Evolutionary conservation across 2,329 filamentous ascomycete species (phyloP), one percentile per base, ranked within the genome.

Genomic region (Dothistroma pini): DNA sequence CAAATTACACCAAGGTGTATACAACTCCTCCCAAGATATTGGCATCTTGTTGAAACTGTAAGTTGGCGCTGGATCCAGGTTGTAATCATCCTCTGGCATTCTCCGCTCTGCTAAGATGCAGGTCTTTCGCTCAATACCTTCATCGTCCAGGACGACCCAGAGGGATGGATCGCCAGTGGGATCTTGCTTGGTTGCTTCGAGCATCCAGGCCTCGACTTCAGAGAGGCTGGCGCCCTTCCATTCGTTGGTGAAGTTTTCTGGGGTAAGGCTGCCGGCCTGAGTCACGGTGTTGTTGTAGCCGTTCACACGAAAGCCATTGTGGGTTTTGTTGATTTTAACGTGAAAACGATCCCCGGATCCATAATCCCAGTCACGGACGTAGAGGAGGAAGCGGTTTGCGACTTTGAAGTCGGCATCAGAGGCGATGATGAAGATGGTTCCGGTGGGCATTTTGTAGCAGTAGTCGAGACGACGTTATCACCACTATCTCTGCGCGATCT

Each of bases 361-460:
- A 22, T 44, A 57, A 16, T 57, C 58, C 58, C 63, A 64, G 32
- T 65, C 61, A 6, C 55, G 48, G n/a, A 61, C 41, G 35, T 62
- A 31, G 31, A 64, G 58, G n/a, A 65, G 59, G 31, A 67, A 53
- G 29, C 58, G 57, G 32, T 67, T 67, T 35, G 62, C 41, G 22
- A 38, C 31, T 56, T 65, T 63, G 50, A 54, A 38, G 56, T 62
- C 59, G 49, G 61, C 61, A 11, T 54, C 49, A 16, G 61, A 48
- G 4, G 63, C 63, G 14, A 59, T 67, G 53, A 67, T 55, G 59
- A 67, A 65, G 51, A 67, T 56, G 12, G 54, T 51, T 22, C 50
- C 62, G 14, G 12, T 50, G 5, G 57, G 55, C 57, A 59, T 59
- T 2, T 38, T 38, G 34, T 38, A 38, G 34, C 34, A 11, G 10